Evolutionary conservation across 768 basidiomycete species (phyloP), one percentile per base, ranked within the genome.

Genomic region (Hygrophoropsis aurantiaca): DNA sequence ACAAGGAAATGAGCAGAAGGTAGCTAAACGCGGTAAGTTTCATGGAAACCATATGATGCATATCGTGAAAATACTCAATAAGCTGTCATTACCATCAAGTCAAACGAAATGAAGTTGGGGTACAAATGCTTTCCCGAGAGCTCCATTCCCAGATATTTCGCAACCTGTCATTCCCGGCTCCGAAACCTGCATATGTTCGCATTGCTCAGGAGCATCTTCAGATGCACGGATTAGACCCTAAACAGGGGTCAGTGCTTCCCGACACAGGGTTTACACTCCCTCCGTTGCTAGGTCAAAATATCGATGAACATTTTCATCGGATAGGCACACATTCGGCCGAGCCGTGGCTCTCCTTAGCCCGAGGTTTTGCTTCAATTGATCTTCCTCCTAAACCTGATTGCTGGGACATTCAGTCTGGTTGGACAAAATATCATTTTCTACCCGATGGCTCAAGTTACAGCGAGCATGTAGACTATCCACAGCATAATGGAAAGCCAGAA

Each of bases 281-380:
- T 2, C 78, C 79, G 1, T 73, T 99, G 3, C 87, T 90, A 67
- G 95, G 94, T 8, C 52, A 69, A 8, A 84, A 84, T 50, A 80
- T 97, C 47, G 81, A 89, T 47, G 84, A 94, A 57, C 97, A 99
- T 65, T 98, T 98, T 67, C 77, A 90, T 56, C 75, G 78, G 40
- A 79, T 99, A 33, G 95, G 93, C 15, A 51, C 67, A 2, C 68
- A 74, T 19, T 74, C 78, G 1, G 80, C 90, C 7, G 77, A 89
- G 58, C 94, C 94, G 2, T 94, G 90, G 80, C 73, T 91, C 10
- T 62, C 75, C 5, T 73, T 94, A 45, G 82, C 91, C 4, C 73
- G 80, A 46, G 59, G 68, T 7, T 81, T 91, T 54, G 74, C 81
- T 2, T 57, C 64, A 6, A 64, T 68, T 23, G 42, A 73, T 3